Conservation (phyloP, 2,329 filamentous ascomycete genomes). For the Diaporthe destruens region DNA sequence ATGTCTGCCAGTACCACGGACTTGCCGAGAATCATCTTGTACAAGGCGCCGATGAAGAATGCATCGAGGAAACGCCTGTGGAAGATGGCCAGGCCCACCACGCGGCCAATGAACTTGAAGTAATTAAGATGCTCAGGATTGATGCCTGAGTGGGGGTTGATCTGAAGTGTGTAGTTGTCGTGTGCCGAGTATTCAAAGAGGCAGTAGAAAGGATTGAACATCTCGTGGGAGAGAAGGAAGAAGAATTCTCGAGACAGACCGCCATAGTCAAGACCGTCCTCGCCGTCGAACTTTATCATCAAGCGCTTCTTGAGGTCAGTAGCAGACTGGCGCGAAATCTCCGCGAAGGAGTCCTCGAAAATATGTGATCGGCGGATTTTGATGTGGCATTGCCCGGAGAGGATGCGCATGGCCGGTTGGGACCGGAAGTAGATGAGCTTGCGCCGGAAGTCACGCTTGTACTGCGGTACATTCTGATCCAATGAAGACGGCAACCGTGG, state of each 20-base stretch:
- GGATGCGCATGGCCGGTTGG: constrained; percentile 93
- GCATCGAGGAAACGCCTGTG: constrained; percentile 97
- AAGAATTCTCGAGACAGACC: constrained; percentile 99
- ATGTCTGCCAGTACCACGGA: constrained; percentile 92
- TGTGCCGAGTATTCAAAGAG: constrained; percentile 99
- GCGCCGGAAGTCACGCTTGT: constrained; percentile 98
- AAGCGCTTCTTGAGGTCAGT: constrained; percentile 97
- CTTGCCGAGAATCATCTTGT: constrained; percentile 99
- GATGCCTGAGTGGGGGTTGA: constrained; percentile 99
- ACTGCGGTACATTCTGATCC: constrained; percentile 98
- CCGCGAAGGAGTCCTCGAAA: constrained; percentile 98
- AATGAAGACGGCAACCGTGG: constrained; percentile 93
- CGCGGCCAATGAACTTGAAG: constrained; percentile 99
- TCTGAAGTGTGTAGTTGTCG: constrained; percentile 99
- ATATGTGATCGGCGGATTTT: constrained; percentile 97
- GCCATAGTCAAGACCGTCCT: constrained; percentile 97
- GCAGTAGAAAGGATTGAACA: constrained; percentile 99
- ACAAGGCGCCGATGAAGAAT: constrained; percentile 98
- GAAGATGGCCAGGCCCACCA: constrained; percentile 97
- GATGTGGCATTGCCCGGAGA: constrained; percentile 97
- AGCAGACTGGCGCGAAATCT: constrained; percentile 96
- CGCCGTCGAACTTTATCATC: constrained; percentile 99
- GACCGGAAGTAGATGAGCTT: constrained; percentile 99
- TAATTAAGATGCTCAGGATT: constrained; percentile 99
- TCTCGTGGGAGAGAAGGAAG: constrained; percentile 98